Conservation (phyloP, 345 rosid genomes). For the Moringa oleifera region DNA sequence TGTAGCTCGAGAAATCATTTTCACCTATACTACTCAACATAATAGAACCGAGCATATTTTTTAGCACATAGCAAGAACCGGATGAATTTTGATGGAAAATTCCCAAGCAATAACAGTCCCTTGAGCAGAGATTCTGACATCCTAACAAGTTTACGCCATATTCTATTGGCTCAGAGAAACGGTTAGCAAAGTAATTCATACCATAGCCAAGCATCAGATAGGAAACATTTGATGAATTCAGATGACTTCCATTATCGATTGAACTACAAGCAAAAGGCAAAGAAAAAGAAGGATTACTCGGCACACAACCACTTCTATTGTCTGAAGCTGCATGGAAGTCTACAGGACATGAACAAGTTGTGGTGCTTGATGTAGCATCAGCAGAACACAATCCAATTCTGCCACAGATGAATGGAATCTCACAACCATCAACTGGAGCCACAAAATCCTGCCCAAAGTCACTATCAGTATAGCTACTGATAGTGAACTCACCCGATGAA, state of each 20-base stretch:
- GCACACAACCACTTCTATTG: conserved; percentile 38
- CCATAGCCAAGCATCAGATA: conserved; percentile 47
- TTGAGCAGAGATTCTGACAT: conserved; percentile 56
- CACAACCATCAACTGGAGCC: conserved; percentile 57
- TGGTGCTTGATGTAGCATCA: conserved; percentile 22
- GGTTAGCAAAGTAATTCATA: conserved; percentile 47
- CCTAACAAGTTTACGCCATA: conserved; percentile 36
- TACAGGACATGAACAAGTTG: conserved; percentile 65
- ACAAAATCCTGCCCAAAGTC: conserved; percentile 38
- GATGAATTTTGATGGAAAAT: conserved; percentile 56
- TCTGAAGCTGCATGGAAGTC: conserved; percentile 35
- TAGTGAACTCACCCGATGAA: conserved; percentile 46
- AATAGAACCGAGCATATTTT: conserved; percentile 59
- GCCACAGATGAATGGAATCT: conserved; percentile 57
- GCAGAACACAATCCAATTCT: conserved; percentile 48
- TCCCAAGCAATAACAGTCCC: conserved; percentile 69
- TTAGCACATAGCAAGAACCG: conserved; percentile 55
- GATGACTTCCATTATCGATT: conserved; percentile 22
- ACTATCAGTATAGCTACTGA: conserved; percentile 42
- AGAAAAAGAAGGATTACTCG: conserved; percentile 33
- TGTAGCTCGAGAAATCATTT: conserved; percentile 36
- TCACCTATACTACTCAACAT: conserved; percentile 25
- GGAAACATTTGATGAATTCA: conserved; percentile 32
- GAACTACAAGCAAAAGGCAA: conserved; percentile 57
- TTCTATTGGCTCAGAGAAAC: conserved; percentile 41